Base-by-base conservation (phyloP, 129 eudicot genomes). In the Chrysanthemum seticuspe region DNA sequence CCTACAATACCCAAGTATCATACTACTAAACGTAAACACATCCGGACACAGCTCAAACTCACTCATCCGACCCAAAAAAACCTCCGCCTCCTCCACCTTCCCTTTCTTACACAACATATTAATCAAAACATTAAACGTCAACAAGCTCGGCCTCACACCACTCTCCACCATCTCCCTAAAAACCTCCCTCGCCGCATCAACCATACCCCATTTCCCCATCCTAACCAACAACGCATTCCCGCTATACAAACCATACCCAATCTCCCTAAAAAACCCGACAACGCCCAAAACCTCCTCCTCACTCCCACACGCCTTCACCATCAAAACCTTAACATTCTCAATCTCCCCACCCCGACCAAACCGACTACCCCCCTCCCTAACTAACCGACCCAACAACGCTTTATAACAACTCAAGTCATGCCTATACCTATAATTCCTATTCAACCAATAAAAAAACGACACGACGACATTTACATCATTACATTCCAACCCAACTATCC, bases 1-100 rank as follows among this genome's bases (percentile, higher is more conserved):
- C 83, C 94, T 80, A 83, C 95, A 92, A 69, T 92, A 75, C 23
- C 98, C 98, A 74, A 92, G 96, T 85, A 92, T 83, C 82, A 92
- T 68, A 13, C 91, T 87, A 6, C 88, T 87, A 54, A 74, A 92
- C 0, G 95, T 85, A 67, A 83, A 92, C 66, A 74, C 96, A 85
- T 92, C 96, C 1, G 95, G 98, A 23, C 63, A 72, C 86, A 84
- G 57, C 44, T 77, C 96, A 79, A 62, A 82, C 71, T 72, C 85
- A 64, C 47, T 73, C 63, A 92, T 75, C 72, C 69, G 78, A 76
- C 79, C 67, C 31, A 92, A 48, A 64, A 77, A 16, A 29, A 84
- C 12, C 74, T 85, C 79, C 21, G 95, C 98, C 79, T 87, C 96
- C 55, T 74, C 76, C 71, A 89, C 87, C 76, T 45, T 92, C 51